These are phyloP conservation scores for Hypoxylon sp. DNA, from an alignment of 2,329 filamentous ascomycete genomes.

Conservation along the genomic window DNA sequence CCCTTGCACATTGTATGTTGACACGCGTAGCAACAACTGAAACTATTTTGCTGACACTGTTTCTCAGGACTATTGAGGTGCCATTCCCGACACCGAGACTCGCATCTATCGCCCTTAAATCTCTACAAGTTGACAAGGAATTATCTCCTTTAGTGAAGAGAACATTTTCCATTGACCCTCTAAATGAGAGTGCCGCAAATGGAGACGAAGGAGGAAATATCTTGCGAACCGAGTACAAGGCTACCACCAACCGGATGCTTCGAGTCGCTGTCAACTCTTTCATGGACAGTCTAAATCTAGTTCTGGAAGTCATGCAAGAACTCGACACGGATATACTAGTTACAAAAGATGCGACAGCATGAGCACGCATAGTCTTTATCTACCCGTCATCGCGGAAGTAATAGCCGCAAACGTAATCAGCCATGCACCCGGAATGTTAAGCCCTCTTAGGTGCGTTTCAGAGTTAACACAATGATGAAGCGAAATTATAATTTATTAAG, in stretches of 20 bases:
- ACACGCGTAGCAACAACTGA: constrained; percentile 16
- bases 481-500: constrained; percentile 26
- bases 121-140: constrained; percentile 88
- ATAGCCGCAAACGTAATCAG: not conserved
- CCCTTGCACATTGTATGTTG: constrained; percentile 74
- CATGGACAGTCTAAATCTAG: constrained; percentile 88
- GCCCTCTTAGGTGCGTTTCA: constrained; percentile 32
- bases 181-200: constrained; percentile 44
- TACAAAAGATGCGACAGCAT: constrained; percentile 42
- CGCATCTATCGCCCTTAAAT: constrained; percentile 79
- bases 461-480: constrained; percentile 27
- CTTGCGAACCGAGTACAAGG: constrained; percentile 82
- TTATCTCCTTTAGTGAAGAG: constrained; percentile 87
- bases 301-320: constrained; percentile 91
- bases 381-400: not conserved
- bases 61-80: constrained; percentile 76
- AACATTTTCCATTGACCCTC: constrained; percentile 71
- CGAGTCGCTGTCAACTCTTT: constrained; percentile 96
- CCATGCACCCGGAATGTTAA: constrained; percentile 31
- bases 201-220: constrained; percentile 59
- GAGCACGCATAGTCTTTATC: not conserved
- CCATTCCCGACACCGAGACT: constrained; percentile 87
- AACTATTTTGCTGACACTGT: constrained; percentile 41
- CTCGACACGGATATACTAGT: constrained; percentile 87
- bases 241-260: constrained; percentile 96